Conservation (phyloP, 2,329 filamentous ascomycete genomes). For the Xylariaceae sp. region DNA sequence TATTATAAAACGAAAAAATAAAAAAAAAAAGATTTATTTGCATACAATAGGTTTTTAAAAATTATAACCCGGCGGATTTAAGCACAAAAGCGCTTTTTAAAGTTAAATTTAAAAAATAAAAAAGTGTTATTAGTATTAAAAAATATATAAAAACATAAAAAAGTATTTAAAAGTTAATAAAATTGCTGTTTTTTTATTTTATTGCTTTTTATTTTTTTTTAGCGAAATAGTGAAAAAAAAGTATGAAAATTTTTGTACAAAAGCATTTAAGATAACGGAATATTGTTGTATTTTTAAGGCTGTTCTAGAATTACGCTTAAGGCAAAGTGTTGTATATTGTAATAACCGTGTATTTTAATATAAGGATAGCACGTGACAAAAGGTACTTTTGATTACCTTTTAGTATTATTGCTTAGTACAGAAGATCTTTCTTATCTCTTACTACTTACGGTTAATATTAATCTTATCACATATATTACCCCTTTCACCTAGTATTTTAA, state of each 20-base stretch:
- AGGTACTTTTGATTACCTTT: too few relatives aligned
- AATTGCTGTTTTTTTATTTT: neutral
- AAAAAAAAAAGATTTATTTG: neutral
- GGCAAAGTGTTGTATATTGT: neutral
- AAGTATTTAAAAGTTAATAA: neutral
- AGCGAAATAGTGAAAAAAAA: too few relatives aligned
- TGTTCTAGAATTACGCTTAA: neutral
- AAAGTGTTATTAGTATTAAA: neutral
- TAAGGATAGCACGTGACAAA: too few relatives aligned
- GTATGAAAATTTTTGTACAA: neutral
- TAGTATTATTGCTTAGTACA: too few relatives aligned
- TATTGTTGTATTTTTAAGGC: neutral
- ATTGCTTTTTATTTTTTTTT: neutral
- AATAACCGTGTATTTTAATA: neutral
- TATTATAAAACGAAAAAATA: neutral
- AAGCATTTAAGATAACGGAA: neutral
- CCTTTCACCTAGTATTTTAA: neutral
- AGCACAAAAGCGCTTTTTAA: neutral
- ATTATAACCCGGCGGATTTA: neutral
- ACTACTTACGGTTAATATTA: too few relatives aligned
- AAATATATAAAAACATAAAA: constrained; percentile 3
- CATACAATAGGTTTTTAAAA: neutral
- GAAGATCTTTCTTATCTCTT: too few relatives aligned
- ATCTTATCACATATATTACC: too few relatives aligned
- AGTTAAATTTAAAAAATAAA: neutral